Conservation (phyloP, 257 asterid genomes). For the Petunia axillaris region DNA sequence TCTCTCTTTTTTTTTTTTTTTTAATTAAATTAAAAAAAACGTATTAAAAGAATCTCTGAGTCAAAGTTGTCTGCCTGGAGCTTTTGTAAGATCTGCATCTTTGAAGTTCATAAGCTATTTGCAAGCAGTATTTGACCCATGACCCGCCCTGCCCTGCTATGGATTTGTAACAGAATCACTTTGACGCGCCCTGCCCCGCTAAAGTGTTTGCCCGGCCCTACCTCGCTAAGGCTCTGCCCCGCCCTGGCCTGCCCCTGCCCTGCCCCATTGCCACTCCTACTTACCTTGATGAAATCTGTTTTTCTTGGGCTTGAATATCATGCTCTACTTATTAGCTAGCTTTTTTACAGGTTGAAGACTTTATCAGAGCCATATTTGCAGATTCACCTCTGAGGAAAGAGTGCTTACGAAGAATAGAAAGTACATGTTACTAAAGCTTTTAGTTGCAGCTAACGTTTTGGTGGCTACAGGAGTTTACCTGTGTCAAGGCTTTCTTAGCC, state of each 20-base stretch:
- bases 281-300: constrained; percentile 6
- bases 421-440: constrained; percentile 20
- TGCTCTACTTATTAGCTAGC: constrained; percentile 16
- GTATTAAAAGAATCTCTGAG: too few relatives aligned
- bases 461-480: constrained; percentile 7
- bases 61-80: too few relatives aligned
- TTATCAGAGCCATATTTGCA: constrained; percentile 85
- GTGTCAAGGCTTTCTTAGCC: constrained; percentile 8
- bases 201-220: neutral
- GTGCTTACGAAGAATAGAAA: constrained; percentile 72
- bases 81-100: too few relatives aligned
- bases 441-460: constrained; percentile 2
- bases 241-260: too few relatives aligned
- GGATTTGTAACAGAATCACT: neutral
- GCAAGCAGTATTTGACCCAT: too few relatives aligned
- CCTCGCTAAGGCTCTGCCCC: too few relatives aligned
- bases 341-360: constrained; percentile 73
- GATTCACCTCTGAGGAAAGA: constrained; percentile 90
- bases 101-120: too few relatives aligned
- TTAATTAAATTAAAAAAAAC: too few relatives aligned
- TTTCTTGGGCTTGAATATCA: neutral
- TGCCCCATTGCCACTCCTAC: too few relatives aligned
- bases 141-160: too few relatives aligned
- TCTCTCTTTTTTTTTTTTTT: too few relatives aligned
- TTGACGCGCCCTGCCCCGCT: neutral